Evolutionary conservation across 306 rosid species (phyloP), one percentile per base, ranked within the genome.

Genomic region (Gleditsia sinensis): DNA sequence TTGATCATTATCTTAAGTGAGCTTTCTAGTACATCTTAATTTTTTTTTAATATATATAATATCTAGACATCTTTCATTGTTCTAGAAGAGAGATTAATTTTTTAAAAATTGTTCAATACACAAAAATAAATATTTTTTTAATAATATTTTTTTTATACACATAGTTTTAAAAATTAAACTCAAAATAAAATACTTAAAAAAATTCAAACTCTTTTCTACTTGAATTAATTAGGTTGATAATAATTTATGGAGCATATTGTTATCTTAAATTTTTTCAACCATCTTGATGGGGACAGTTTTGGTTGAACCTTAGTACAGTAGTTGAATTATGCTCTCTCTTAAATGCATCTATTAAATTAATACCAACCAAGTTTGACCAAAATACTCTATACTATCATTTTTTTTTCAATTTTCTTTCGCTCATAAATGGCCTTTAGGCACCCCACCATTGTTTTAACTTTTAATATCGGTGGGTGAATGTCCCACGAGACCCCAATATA

Each of bases 291-390:
- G 48, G 83, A 73, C 70, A 48, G 62, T 34, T 48, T 72, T 55
- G 78, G 56, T 45, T 45, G 37, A 57, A 65, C 5, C 20, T 56
- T 48, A 56, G 50, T 36, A 79, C 40, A 30, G 78, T 32, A 37
- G 82, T 63, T 63, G 74, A 71, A 58, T 57, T 73, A 27, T 66
- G 42, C 69, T 17, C 42, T 46, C 9, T 33, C 73, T 73, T 67
- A 30, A 79, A 79, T 79, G 63, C 57, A 21, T 72, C 54, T 49
- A 63, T 49, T 43, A 62, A 73, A 17, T 14, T 17, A 70, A 53
- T 27, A 78, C 82, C 82, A 39, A 78, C 82, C 72, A 21, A 45
- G 3, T 70, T 61, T 78, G 82, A 78, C 77, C 58, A 42, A 3
- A 6, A 42, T 43, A 46, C 50, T 54, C 57, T 13, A 9, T n/a